phyloP scores from a whole-genome alignment of 2,329 filamentous ascomycete species.

The Pseudogymnoascus sp. region DNA sequence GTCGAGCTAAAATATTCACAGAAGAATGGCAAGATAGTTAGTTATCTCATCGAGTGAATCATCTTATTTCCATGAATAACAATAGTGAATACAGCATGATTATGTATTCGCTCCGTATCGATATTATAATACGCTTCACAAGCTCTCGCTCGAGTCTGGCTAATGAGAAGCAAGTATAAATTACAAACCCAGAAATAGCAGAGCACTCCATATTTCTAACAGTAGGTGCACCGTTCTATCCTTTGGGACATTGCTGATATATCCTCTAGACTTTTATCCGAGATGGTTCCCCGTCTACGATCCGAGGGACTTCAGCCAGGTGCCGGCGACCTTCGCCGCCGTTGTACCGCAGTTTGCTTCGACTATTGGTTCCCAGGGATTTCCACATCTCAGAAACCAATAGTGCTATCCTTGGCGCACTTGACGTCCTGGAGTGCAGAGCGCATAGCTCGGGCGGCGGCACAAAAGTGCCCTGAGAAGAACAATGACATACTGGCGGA shows the following conservation, averaged over 20 bases:
- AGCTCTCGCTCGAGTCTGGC: neutral
- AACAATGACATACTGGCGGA: constrained; percentile 10
- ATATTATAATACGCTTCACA: neutral
- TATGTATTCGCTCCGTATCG: neutral
- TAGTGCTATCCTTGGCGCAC: constrained; percentile 15
- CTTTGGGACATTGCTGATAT: neutral
- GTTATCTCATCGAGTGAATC: neutral
- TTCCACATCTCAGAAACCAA: neutral
- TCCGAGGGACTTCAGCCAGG: constrained; percentile 1
- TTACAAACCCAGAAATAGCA: neutral
- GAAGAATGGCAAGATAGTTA: neutral
- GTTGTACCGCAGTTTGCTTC: neutral
- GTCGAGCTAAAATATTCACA: neutral
- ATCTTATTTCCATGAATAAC: neutral
- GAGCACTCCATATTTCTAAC: neutral
- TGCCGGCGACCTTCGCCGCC: neutral
- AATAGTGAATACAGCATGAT: neutral
- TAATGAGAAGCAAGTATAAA: neutral
- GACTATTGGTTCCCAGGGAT: neutral
- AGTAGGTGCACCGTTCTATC: neutral
- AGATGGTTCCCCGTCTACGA: neutral
- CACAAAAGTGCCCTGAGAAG: neutral
- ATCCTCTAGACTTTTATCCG: neutral
- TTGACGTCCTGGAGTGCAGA: constrained; percentile 20
- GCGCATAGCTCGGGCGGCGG: constrained; percentile 12